Evolutionary conservation across 768 basidiomycete species (phyloP).

Genomic region (Bullera alba): DNA sequence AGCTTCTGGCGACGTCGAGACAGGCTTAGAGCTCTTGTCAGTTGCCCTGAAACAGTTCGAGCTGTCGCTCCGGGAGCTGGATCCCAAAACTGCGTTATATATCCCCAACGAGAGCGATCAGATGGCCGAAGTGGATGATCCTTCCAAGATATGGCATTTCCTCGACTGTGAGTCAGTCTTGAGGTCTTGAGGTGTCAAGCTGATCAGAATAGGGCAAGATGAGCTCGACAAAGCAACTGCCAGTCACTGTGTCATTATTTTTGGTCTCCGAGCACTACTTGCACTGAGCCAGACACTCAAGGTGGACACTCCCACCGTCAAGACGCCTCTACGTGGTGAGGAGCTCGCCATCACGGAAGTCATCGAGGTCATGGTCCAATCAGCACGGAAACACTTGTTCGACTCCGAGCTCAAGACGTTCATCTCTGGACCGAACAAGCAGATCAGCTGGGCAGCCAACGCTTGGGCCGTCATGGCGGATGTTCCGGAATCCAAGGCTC

Average conservation of each 20-base stretch:
- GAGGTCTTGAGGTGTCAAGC: too few relatives aligned
- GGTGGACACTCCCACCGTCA: conserved; percentile 6
- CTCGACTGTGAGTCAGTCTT: too few relatives aligned
- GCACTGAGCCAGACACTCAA: conserved; percentile 11
- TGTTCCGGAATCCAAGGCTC: conserved; percentile 3
- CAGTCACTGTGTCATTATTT: conserved; percentile 19
- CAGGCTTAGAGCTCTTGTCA: conserved; percentile 17
- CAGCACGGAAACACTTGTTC: conserved; percentile 13
- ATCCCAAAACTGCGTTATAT: neutral
- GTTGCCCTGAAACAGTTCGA: conserved; percentile 18
- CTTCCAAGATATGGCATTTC: too few relatives aligned
- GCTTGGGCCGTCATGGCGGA: conserved; percentile 31
- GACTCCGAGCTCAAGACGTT: conserved; percentile 8
- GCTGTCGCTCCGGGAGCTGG: neutral
- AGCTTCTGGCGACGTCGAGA: conserved; percentile 8
- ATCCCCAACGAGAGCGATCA: too few relatives aligned
- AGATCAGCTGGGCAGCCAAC: conserved; percentile 29
- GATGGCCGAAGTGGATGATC: too few relatives aligned
- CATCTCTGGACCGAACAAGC: conserved; percentile 14
- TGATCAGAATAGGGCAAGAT: too few relatives aligned
- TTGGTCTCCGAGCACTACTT: conserved; percentile 11
- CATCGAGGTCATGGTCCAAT: conserved; percentile 5
- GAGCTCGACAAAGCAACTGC: conserved; percentile 15
- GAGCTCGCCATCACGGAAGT: conserved; percentile 6
- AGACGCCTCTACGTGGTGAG: neutral